Conservation (phyloP, 83 land plant species). For the Picea mariana region DNA sequence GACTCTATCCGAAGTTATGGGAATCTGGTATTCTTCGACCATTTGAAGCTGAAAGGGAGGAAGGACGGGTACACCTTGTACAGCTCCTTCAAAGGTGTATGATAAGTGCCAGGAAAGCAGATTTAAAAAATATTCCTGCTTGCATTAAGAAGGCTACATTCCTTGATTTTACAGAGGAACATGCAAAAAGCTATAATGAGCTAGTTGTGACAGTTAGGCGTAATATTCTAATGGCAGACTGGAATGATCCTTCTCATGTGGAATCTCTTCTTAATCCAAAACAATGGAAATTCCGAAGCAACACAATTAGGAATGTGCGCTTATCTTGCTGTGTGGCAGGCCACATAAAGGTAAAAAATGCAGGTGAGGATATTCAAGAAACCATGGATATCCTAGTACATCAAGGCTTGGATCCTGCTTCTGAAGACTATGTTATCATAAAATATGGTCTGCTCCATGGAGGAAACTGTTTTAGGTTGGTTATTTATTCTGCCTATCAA, state of each 20-base stretch:
- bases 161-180: constrained; percentile 76
- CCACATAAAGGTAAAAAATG: constrained; percentile 83
- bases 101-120: constrained; percentile 94
- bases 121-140: constrained; percentile 83
- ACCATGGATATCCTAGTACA: constrained; percentile 86
- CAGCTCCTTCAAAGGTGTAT: constrained; percentile 75
- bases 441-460: constrained; percentile 68
- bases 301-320: constrained; percentile 78
- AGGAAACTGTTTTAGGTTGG: constrained; percentile 79
- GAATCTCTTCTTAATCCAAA: constrained; percentile 95
- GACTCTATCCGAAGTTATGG: constrained; percentile 82
- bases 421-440: constrained; percentile 67
- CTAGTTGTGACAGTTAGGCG: constrained; percentile 89
- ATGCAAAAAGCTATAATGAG: constrained; percentile 94
- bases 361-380: constrained; percentile 91
- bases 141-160: constrained; percentile 74
- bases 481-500: not conserved
- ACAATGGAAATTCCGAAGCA: constrained; percentile 88
- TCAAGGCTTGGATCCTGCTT: constrained; percentile 72
- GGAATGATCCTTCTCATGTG: constrained; percentile 98
- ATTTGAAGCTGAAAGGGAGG: constrained; percentile 88
- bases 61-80: constrained; percentile 71
- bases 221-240: constrained; percentile 94
- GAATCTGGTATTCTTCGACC: constrained; percentile 86
- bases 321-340: constrained; percentile 98